A percentile compares a stretch with the other conserved stretches of the same genome.
Conservation (phyloP, 768 basidiomycete genomes). For the Mycena amicta region DNA sequence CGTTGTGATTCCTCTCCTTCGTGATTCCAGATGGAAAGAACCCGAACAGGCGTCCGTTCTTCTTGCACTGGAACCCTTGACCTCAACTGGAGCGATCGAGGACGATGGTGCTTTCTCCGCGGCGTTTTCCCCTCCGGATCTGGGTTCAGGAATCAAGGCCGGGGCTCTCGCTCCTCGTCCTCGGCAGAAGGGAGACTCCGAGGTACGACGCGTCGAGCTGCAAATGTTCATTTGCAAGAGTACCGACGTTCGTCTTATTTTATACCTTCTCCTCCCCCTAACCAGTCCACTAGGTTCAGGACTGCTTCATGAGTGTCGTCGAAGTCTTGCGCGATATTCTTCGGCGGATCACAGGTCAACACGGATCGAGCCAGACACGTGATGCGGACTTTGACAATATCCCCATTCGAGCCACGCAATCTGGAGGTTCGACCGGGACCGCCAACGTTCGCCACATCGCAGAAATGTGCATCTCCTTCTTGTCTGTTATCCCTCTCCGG, state of each 20-base stretch:
- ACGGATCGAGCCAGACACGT: slow-evolving; percentile 17
- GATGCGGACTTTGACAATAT: slow-evolving; percentile 51
- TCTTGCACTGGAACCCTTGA: slow-evolving; percentile 66
- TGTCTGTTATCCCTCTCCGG: slow-evolving; percentile 64
- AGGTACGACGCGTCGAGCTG: slow-evolving; percentile 40
- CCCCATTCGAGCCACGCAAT: slow-evolving; percentile 44
- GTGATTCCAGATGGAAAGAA: slow-evolving; percentile 53
- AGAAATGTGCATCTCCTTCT: slow-evolving; percentile 59
- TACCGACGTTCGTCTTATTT: slow-evolving; percentile 57
- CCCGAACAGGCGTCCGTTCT: slow-evolving; percentile 69
- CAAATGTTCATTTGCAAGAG: slow-evolving; percentile 68
- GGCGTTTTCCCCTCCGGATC: slow-evolving; percentile 50
- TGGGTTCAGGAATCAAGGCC: slow-evolving; percentile 64
- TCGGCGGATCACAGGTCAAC: slow-evolving; percentile 35
- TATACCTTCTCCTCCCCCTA: neutral
- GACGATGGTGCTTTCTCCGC: slow-evolving; percentile 35
- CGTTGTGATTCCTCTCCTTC: slow-evolving; percentile 39
- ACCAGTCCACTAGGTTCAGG: slow-evolving; percentile 51
- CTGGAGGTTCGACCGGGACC: slow-evolving; percentile 31
- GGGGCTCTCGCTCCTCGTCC: slow-evolving; percentile 47
- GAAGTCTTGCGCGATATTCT: slow-evolving; percentile 45
- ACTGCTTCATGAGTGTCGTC: slow-evolving; percentile 35
- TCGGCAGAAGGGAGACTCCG: slow-evolving; percentile 8
- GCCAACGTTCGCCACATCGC: slow-evolving; percentile 39
- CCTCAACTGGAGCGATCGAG: slow-evolving; percentile 38